Evolutionary conservation across 106 monocot genomes (phyloP), one percentile per base, ranked within the genome.

Genomic region (Allium sativum): DNA sequence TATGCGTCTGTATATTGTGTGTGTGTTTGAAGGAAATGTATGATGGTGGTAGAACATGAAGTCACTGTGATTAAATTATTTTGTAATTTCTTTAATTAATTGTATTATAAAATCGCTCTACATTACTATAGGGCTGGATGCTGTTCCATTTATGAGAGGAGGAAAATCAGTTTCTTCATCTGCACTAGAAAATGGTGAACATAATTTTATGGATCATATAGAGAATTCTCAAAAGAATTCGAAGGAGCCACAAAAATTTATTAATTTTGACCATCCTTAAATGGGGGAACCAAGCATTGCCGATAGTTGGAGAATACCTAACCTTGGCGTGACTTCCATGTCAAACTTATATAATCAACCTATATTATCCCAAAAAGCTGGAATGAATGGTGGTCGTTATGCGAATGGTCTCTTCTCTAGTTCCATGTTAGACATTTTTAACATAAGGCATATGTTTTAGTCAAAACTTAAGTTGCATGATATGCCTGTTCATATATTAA

Each of bases 391-490:
- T 9, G 51, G 18, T 42, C 45, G 55, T 57, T 68, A 52, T 63
- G 76, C 76, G 57, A 81, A 73, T 84, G 52, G 73, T 41, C 77
- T 79, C 18, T 82, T 77, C 45, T 79, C 89, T 55, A 79, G 72
- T 58, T 82, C 89, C 57, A 55, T 85, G 1, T 77, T 79, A n/a
- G 84, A 89, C 31, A 45, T 56, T 45, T 82, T 84, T 17, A 72
- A 71, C 58, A 77, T 64, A 56, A 84, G 74, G 69, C 56, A 82
- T 87, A 21, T 42, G 79, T 64, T n/a, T 40, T 56, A 53, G 44
- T 18, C 20, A 12, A 9, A 5, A 31, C n/a, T 57, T 62, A 18
- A 17, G 57, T 10, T 40, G 31, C n/a, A 21, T 52, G 64, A 15
- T 65, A n/a, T 15, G 8, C 48, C 48, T 59, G 10, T 9, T 60